A percentile compares a stretch with the other conserved stretches of the same genome.
These are phyloP conservation scores for Baudoinia panamericana DNA, from an alignment of 495 filamentous ascomycete genomes.

Conservation along the genomic window DNA sequence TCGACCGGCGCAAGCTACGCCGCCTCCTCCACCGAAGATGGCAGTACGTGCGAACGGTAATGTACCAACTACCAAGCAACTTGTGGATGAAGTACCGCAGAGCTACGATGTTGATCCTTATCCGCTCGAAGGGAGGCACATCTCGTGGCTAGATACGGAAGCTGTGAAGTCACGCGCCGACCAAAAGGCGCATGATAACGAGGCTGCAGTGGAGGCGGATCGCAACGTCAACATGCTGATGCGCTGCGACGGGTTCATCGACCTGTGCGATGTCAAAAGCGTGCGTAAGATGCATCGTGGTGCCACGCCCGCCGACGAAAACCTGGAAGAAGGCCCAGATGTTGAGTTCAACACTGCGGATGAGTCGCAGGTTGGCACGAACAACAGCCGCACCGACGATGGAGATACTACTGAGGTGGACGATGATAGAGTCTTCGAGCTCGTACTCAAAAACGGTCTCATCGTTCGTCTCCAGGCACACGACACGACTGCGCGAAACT, in stretches of 20 bases:
- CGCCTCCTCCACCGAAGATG: slow-evolving; percentile 52
- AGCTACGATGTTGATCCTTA: slow-evolving; percentile 56
- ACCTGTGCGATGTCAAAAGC: slow-evolving; percentile 45
- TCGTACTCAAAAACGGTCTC: slow-evolving; percentile 49
- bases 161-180: slow-evolving; percentile 31
- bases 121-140: slow-evolving; percentile 34
- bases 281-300: slow-evolving; percentile 43
- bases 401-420: slow-evolving; percentile 41
- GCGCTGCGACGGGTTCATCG: slow-evolving; percentile 53
- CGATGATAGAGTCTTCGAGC: slow-evolving; percentile 50
- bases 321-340: slow-evolving; percentile 36
- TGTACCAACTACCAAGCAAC: slow-evolving; percentile 44
- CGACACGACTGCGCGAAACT: slow-evolving; percentile 41
- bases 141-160: slow-evolving; percentile 42
- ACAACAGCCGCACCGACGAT: slow-evolving; percentile 34
- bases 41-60: slow-evolving; percentile 29
- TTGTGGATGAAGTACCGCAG: slow-evolving; percentile 45
- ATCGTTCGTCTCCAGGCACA: slow-evolving; percentile 55
- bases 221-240: slow-evolving; percentile 48
- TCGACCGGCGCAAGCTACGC: slow-evolving; percentile 48
- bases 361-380: slow-evolving; percentile 36
- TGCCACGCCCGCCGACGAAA: slow-evolving; percentile 38
- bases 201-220: slow-evolving; percentile 48
- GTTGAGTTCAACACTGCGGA: slow-evolving; percentile 27
- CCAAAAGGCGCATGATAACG: slow-evolving; percentile 39